phyloP scores from a whole-genome alignment of 257 asterid species.

The Marsdenia floribunda region DNA sequence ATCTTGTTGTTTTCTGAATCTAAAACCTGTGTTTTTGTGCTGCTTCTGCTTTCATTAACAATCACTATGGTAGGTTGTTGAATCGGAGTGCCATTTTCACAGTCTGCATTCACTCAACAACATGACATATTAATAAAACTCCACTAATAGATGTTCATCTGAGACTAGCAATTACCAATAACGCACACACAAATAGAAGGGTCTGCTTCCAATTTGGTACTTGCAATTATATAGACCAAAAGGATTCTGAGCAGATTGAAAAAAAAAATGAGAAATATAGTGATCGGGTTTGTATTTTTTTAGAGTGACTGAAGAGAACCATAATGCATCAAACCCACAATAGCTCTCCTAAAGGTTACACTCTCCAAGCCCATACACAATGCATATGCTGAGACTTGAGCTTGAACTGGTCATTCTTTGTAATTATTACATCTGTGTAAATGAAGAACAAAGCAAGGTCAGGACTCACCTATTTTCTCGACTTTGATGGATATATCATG shows the following conservation, averaged over 20 bases:
- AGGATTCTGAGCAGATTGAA: neutral
- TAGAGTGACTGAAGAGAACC: neutral
- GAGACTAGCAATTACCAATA: neutral
- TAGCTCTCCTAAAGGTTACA: neutral
- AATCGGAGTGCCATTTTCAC: neutral
- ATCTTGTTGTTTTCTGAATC: neutral
- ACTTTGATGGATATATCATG: conserved; percentile 11
- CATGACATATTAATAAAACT: neutral
- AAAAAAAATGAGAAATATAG: neutral
- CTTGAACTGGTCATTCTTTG: neutral
- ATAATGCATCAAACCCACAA: neutral
- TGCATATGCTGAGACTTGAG: neutral
- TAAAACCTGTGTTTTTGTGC: conserved; percentile 3
- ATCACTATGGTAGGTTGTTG: conserved; percentile 13
- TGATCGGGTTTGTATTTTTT: neutral
- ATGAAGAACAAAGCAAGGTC: neutral
- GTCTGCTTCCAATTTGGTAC: neutral
- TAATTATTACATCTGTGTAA: neutral
- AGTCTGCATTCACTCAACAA: neutral
- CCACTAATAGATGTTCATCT: neutral
- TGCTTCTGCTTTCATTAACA: conserved; percentile 4
- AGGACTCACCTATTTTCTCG: conserved; percentile 14
- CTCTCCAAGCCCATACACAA: neutral
- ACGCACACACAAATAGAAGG: no score
- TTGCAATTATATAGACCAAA: neutral